Base-by-base conservation (phyloP, 108 stramenopile species). In the Cylindrotheca closterium region DNA sequence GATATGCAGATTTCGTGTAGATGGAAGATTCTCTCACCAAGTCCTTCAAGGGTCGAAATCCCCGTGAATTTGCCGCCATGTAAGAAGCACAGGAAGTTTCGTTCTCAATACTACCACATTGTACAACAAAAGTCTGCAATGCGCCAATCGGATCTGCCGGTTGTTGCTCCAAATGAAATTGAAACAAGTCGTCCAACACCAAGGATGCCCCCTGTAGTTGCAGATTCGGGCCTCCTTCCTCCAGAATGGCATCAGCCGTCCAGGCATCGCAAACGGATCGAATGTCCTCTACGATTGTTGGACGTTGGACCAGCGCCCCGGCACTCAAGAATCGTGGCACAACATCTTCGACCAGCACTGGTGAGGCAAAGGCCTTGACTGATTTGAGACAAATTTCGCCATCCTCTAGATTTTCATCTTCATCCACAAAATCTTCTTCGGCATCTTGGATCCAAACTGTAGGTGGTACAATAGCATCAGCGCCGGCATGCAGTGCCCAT, bases 381-480 rank as follows among this genome's bases (percentile, higher is more conserved):
- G 67, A 30, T 23, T 32, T 51, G 5, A 76, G 31, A 65, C 75
- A 76, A 21, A 66, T 48, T 65, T 76, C 75, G 28, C 75, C 75
- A 15, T 60, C 60, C 61, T 70, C 68, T 4, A 76, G 69, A 33
- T 76, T 76, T 49, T 71, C 75, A 17, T 70, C 75, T 30, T 69
- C 50, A 47, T 76, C 75, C 21, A 76, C 72, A 60, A 76, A 76
- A 31, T 55, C 75, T 21, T 76, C 69, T 61, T 76, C 75, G 15
- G 75, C 69, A 1, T 70, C 69, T 51, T 76, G 64, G 27, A 76
- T 50, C 69, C 70, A 76, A 5, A 76, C 52, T 2, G 29, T 47
- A 15, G 65, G 65, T 49, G 7, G 19, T 51, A 19, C 21, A n/a
- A n/a, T n/a, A n/a, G n/a, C n/a, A n/a, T n/a, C n/a, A n/a, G n/a